phyloP scores from a whole-genome alignment of 2,329 filamentous ascomycete genomes.

The Elsinoe necatrix region DNA sequence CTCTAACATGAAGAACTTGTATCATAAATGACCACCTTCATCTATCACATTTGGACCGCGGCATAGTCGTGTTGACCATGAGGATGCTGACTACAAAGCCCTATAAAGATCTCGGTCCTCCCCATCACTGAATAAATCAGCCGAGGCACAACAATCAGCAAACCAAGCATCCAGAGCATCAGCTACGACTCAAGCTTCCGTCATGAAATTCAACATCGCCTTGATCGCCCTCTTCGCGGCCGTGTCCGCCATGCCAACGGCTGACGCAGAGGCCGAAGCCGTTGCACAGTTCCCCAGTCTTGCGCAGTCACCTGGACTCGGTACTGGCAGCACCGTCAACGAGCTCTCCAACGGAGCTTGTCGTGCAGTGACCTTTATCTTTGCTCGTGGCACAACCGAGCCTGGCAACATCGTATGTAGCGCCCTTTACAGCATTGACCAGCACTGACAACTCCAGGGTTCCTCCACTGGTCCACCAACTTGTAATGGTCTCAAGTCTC shows the following conservation, averaged over 20 bases:
- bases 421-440: not conserved
- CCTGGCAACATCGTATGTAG: constrained; percentile 37
- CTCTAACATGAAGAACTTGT: not conserved
- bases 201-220: constrained; percentile 8
- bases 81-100: not conserved
- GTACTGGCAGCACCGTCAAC: constrained; percentile 18
- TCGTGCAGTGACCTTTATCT: constrained; percentile 45
- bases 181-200: not conserved
- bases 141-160: not conserved
- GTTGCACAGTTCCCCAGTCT: constrained; percentile 8
- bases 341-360: constrained; percentile 26
- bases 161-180: not conserved
- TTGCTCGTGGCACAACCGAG: constrained; percentile 48
- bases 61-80: not conserved
- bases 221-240: constrained; percentile 11
- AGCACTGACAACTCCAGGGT: constrained; percentile 12
- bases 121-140: not conserved
- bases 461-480: constrained; percentile 18
- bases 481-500: constrained; percentile 17
- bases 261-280: constrained; percentile 1
- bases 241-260: not conserved
- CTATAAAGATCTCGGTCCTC: not conserved
- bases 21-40: not conserved
- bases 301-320: constrained; percentile 15
- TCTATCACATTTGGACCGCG: not conserved